These are phyloP conservation scores for Balamuthia mandrillaris DNA, from an alignment of 208 protist genomes.

Conservation along the genomic window DNA sequence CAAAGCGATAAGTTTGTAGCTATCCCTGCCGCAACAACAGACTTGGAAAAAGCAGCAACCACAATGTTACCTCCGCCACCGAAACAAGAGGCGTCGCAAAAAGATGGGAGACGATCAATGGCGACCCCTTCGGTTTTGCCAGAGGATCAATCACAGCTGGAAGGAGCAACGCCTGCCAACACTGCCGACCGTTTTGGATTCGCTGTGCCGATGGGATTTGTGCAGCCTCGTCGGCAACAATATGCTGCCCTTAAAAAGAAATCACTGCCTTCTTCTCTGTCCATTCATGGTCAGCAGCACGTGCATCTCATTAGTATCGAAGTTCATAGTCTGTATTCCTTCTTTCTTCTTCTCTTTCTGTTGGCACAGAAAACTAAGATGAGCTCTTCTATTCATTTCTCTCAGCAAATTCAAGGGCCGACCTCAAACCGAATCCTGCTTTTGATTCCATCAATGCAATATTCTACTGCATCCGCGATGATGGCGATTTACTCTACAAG, in stretches of 20 bases:
- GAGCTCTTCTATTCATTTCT: background rate
- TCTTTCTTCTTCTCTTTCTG: background rate
- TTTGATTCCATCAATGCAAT: slow-evolving; percentile 6
- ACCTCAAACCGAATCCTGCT: slow-evolving; percentile 4
- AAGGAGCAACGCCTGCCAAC: background rate
- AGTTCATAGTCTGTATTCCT: background rate
- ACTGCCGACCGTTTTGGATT: background rate
- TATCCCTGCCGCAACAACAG: background rate
- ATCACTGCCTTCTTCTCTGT: background rate
- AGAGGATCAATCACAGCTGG: slow-evolving; percentile 37
- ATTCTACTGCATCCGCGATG: slow-evolving; percentile 39
- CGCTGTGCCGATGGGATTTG: background rate
- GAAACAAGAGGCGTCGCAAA: background rate
- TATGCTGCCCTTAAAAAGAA: background rate
- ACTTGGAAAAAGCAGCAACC: background rate
- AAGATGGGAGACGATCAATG: background rate
- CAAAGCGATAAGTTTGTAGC: background rate
- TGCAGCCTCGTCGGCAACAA: background rate
- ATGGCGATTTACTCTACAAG: background rate
- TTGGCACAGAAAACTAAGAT: background rate
- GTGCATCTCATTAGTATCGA: slow-evolving; percentile 24
- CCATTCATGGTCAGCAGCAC: slow-evolving; percentile 5
- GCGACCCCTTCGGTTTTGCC: background rate
- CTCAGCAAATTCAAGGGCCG: background rate
- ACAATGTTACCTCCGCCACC: background rate